Evolutionary conservation across 2,329 filamentous ascomycete species (phyloP).

Genomic region (Xylariaceae sp.): DNA sequence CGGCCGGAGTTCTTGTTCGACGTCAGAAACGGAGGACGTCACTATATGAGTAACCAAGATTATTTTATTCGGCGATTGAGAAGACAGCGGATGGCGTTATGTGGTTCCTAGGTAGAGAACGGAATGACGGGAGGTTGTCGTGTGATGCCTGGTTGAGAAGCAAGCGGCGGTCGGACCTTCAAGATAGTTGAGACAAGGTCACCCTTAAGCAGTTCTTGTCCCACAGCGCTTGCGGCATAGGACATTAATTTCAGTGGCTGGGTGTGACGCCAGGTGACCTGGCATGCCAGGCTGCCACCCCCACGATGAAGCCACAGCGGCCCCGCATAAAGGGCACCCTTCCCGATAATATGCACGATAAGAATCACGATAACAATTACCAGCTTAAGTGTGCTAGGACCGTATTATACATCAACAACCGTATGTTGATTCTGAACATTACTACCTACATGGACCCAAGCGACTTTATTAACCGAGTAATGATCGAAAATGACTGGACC

Average conservation of each 20-base stretch:
- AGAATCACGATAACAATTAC: background rate
- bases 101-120: background rate
- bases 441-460: too few relatives aligned
- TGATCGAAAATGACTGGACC: too few relatives aligned
- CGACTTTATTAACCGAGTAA: too few relatives aligned
- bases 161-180: constrained; percentile 10
- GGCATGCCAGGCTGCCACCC: too few relatives aligned
- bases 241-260: constrained; percentile 21
- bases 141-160: background rate
- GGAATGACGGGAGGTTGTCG: constrained; percentile 1
- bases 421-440: too few relatives aligned
- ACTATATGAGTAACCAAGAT: constrained; percentile 1
- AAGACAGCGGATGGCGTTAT: background rate
- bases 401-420: too few relatives aligned
- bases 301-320: constrained; percentile 21
- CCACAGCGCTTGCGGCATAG: constrained; percentile 17
- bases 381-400: too few relatives aligned
- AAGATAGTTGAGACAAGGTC: constrained; percentile 19
- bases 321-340: constrained; percentile 16
- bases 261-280: constrained; percentile 22
- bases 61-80: background rate
- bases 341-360: background rate
- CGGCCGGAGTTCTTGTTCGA: background rate
- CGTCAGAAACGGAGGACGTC: constrained; percentile 3
- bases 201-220: constrained; percentile 16